A percentile compares a stretch with the other conserved stretches of the same genome.
These are phyloP conservation scores for Pyronema omphalodes DNA, from an alignment of 495 filamentous ascomycete genomes.

Conservation along the genomic window DNA sequence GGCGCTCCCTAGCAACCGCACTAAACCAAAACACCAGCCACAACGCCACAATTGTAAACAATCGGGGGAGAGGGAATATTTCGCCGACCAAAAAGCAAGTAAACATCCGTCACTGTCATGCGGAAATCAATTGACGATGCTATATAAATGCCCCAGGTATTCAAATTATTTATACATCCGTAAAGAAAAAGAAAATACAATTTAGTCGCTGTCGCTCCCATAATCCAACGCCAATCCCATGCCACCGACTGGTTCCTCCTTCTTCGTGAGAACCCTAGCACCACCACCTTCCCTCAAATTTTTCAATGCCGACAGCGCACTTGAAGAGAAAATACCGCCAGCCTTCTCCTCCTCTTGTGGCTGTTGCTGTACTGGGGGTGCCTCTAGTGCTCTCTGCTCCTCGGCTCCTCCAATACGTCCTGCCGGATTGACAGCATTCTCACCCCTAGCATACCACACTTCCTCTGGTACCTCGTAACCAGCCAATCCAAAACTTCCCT, in stretches of 20 bases:
- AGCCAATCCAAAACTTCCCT: conserved; percentile 70
- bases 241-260: conserved; percentile 33
- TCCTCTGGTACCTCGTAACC: conserved; percentile 93
- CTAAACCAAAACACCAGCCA: neutral
- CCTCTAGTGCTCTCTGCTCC: conserved; percentile 35
- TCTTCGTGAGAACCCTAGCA: conserved; percentile 31
- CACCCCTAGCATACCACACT: conserved; percentile 65
- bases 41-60: neutral
- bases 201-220: conserved; percentile 67
- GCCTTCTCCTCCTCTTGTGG: conserved; percentile 29
- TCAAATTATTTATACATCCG: too few relatives aligned
- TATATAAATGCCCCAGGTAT: too few relatives aligned
- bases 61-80: neutral
- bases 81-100: too few relatives aligned
- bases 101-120: too few relatives aligned
- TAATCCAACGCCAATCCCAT: conserved; percentile 70
- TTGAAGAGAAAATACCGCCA: conserved; percentile 61
- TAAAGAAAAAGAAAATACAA: neutral
- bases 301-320: conserved; percentile 55
- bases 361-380: conserved; percentile 26
- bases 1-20: neutral
- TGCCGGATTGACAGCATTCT: conserved; percentile 38
- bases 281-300: conserved; percentile 28
- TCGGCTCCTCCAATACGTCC: conserved; percentile 34
- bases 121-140: too few relatives aligned